These are phyloP conservation scores for Aspergillus niger DNA, from an alignment of 2,329 filamentous ascomycete species.

Conservation along the genomic window DNA sequence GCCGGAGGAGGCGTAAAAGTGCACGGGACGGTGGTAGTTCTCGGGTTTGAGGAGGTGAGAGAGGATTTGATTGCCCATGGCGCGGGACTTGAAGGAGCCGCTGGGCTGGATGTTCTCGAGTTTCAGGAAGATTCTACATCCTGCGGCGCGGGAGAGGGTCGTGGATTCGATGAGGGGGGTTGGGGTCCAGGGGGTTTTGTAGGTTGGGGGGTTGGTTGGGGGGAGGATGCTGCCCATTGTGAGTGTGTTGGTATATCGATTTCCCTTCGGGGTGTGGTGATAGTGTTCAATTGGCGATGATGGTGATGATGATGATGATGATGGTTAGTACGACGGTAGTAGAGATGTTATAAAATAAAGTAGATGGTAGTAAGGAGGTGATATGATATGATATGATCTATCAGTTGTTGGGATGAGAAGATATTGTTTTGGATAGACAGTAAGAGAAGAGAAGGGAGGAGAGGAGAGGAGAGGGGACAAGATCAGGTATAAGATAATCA, in stretches of 20 bases:
- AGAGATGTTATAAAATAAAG: neutral
- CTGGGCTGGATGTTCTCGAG: constrained; percentile 82
- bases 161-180: constrained; percentile 71
- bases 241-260: neutral
- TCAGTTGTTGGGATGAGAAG: no score
- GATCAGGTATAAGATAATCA: constrained; percentile 7
- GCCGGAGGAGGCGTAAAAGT: constrained; percentile 79
- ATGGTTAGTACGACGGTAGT: neutral
- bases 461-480: neutral
- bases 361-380: neutral
- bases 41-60: constrained; percentile 48
- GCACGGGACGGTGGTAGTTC: constrained; percentile 49
- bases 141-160: constrained; percentile 67
- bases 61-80: constrained; percentile 72
- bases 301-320: no score
- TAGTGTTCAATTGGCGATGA: no score
- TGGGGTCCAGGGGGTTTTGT: constrained; percentile 63
- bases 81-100: constrained; percentile 81
- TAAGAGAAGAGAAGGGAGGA: neutral
- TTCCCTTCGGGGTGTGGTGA: no score
- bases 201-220: constrained; percentile 27
- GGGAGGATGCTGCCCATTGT: constrained; percentile 42
- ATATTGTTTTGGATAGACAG: neutral
- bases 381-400: neutral
- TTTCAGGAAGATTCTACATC: constrained; percentile 82